Percentiles rank a stretch among this genome's conserved stretches.
Evolutionary conservation across 345 rosid genomes (phyloP).

Genomic region (Populus alba): DNA sequence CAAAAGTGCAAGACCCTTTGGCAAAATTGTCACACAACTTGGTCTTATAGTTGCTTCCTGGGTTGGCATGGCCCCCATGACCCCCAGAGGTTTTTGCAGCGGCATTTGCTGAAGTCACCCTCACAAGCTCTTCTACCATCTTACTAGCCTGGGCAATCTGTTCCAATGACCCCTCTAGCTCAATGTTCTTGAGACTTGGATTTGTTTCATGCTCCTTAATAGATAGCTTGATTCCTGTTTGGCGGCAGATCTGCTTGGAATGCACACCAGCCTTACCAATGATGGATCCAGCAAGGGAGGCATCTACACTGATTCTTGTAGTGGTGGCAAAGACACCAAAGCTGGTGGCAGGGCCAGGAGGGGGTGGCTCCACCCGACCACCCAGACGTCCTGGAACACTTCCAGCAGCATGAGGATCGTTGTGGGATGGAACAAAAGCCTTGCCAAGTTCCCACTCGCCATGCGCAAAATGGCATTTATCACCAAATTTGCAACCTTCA

Average conservation of each 20-base stretch:
- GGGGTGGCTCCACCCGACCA: conserved; percentile 40
- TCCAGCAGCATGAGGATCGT: conserved; percentile 49
- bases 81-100: conserved; percentile 34
- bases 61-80: conserved; percentile 39
- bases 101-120: conserved; percentile 34
- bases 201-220: conserved; percentile 69
- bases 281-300: conserved; percentile 79
- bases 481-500: conserved; percentile 77
- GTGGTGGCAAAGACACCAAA: conserved; percentile 81
- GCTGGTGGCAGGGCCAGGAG: conserved; percentile 47
- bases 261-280: conserved; percentile 82
- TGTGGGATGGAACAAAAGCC: conserved; percentile 42
- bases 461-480: conserved; percentile 71
- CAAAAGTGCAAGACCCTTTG: conserved; percentile 81
- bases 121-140: conserved; percentile 74
- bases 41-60: conserved; percentile 67
- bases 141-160: conserved; percentile 79
- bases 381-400: conserved; percentile 42
- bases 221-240: conserved; percentile 72
- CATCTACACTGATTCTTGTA: conserved; percentile 82
- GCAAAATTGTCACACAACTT: conserved; percentile 76
- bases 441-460: conserved; percentile 75
- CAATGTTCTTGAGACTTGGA: conserved; percentile 64
- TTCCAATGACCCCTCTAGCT: conserved; percentile 81
- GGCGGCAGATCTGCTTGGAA: conserved; percentile 74